These are phyloP conservation scores for Cryptococcus jaspeensis DNA, from an alignment of 1,284 basidiomycete genomes.

Conservation along the genomic window DNA sequence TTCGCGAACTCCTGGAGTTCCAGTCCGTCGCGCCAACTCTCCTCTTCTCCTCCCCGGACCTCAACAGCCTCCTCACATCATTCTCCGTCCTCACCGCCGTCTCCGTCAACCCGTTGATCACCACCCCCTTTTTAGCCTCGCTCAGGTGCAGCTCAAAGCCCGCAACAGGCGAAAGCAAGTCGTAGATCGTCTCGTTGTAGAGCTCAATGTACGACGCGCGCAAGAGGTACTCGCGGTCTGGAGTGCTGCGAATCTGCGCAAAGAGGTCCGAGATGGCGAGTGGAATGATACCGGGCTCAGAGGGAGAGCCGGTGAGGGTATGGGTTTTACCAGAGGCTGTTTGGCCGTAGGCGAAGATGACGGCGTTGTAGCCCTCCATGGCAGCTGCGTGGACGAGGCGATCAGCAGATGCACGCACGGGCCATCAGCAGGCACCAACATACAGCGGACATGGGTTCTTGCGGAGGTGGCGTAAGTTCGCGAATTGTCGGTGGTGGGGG, in stretches of 20 bases:
- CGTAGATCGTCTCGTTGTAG: conserved; percentile 92
- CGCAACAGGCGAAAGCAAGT: conserved; percentile 42
- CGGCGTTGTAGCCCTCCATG: conserved; percentile 95
- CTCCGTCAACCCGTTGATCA: conserved; percentile 51
- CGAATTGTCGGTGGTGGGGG: conserved; percentile 68
- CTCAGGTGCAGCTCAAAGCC: conserved; percentile 44
- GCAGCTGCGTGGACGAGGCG: conserved; percentile 58
- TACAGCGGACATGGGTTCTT: conserved; percentile 71
- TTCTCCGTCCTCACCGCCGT: conserved; percentile 82
- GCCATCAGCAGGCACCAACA: conserved; percentile 6
- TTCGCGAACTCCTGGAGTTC: conserved; percentile 90
- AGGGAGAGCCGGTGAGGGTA: conserved; percentile 76
- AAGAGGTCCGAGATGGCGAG: conserved; percentile 68
- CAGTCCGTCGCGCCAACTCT: conserved; percentile 94
- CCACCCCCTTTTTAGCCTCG: conserved; percentile 50
- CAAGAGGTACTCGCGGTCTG: conserved; percentile 78
- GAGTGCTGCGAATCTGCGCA: conserved; percentile 51
- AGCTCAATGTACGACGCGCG: conserved; percentile 94
- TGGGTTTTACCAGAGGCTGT: conserved; percentile 80
- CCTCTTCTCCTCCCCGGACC: conserved; percentile 80
- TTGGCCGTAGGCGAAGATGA: conserved; percentile 85
- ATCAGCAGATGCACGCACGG: conserved; percentile 1
- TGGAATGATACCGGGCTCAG: conserved; percentile 91
- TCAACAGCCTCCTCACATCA: conserved; percentile 77
- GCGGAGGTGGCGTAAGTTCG: conserved; percentile 81